Evolutionary conservation across 257 asterid species (phyloP), one percentile per base, ranked within the genome.

Genomic region (Primulina huaijiensis): DNA sequence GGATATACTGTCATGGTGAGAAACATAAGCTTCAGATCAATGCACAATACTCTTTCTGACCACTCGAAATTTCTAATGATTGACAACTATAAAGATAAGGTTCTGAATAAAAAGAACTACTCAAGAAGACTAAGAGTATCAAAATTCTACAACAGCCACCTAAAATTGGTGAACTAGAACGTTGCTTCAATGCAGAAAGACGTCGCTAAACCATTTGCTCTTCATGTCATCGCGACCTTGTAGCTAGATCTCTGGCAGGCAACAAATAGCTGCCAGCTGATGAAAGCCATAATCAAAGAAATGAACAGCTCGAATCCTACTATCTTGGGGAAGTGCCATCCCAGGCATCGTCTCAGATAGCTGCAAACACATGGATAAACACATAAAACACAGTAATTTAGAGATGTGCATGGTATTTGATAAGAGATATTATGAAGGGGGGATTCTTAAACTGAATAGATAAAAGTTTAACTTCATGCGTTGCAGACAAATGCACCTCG

Each of bases 241-340:
- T 83, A 84, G 70, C 66, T 86, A 25, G 94, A 93, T 79, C 90
- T 89, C 80, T 94, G 99, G 79, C 99, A 91, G 57, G 92, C 90
- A 19, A 84, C 68, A 72, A 88, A 89, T 56, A 94, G 79, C 77
- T 94, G 99, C 98, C 97, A 94, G 87, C 99, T 91, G 68, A 89
- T 75, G 72, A 91, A 89, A 71, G 99, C 98, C 94, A 91, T 88
- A 64, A 72, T 79, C 85, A 94, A 79, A 40, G 99, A 91, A 69
- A 93, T 76, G 75, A 87, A 79, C 9, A 94, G 79, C 83, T 94
- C 97, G 65, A 94, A 91, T 73, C 97, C 97, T 43, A 94, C 97
- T 14, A 92, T 80, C 78, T 89, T 82, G 0, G 95, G 87, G 16
- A 91, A 82, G 65, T 91, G 93, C 99, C 99, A 94, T 66, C 97